Base-by-base conservation (phyloP, 2,329 filamentous ascomycete species). In the Hypomyces perniciosus region DNA sequence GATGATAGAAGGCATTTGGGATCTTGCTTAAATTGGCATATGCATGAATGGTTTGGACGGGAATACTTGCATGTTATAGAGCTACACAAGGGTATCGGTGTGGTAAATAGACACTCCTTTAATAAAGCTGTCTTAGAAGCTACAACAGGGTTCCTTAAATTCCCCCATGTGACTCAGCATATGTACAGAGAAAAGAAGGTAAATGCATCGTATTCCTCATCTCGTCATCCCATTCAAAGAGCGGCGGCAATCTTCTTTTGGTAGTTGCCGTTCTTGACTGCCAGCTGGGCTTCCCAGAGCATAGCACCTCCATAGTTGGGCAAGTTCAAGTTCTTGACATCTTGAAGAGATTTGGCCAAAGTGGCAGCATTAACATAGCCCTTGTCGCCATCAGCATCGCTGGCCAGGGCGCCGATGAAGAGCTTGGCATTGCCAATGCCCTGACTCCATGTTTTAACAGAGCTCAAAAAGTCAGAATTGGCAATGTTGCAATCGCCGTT, bases 371-470 rank as follows among this genome's bases (percentile, higher is more conserved):
- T 58, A 12, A 74, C 58, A 60, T 84, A 85, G 2, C 81, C 81
- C 6, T 68, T 66, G n/a, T 78, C 77, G 33, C 57, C 55, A 3
- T 78, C 80, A 5, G 69, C 71, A 1, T 69, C 69, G 56, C 72
- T 75, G 29, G 76, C 81, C 0, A 81, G 79, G 2, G 81, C 71
- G 8, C 83, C 83, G 7, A 85, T 57, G 28, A 85, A 66, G 27
- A 86, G 68, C 65, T 80, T 81, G 48, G 82, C 81, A 28, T 77
- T 62, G 28, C 70, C 69, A 63, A 85, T 85, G 53, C 73, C 69
- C 58, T 73, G 74, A 12, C 81, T 82, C 83, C 83, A 86, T 50
- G 67, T 70, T 60, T 85, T 77, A 80, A 83, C 86, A n/a, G 73
- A 73, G 10, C 64, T 66, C 66, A 84, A 81, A 65, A 79, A 85